Conservation (phyloP, 192 early-diverging fungal species). For the Chytriomyces confervae region DNA sequence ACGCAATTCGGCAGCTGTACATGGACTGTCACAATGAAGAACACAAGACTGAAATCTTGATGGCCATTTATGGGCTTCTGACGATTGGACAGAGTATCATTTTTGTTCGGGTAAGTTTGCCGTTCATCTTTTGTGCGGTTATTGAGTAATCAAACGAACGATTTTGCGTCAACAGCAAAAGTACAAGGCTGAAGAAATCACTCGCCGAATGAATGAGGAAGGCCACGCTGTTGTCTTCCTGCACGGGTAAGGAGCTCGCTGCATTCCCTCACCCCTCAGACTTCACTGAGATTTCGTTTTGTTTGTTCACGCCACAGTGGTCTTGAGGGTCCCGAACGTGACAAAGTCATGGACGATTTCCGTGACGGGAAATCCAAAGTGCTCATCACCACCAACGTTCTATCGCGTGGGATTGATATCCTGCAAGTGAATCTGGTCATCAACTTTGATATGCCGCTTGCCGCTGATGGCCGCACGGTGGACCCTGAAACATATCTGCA, state of each 20-base stretch:
- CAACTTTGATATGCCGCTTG: slow-evolving; percentile 94
- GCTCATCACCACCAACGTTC: slow-evolving; percentile 94
- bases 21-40: slow-evolving; percentile 84
- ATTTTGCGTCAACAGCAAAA: slow-evolving; percentile 56
- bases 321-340: slow-evolving; percentile 77
- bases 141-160: too few relatives aligned
- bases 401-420: slow-evolving; percentile 98
- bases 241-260: slow-evolving; percentile 63
- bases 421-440: slow-evolving; percentile 93
- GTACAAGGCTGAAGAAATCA: slow-evolving; percentile 83
- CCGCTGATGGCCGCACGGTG: slow-evolving; percentile 59
- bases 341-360: slow-evolving; percentile 92
- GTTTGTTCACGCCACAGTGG: slow-evolving; percentile 33
- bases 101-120: slow-evolving; percentile 77
- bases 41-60: slow-evolving; percentile 72
- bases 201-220: slow-evolving; percentile 72
- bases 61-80: slow-evolving; percentile 70
- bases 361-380: slow-evolving; percentile 89
- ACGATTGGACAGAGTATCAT: slow-evolving; percentile 97
- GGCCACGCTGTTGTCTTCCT: slow-evolving; percentile 85
- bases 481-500: slow-evolving; percentile 97
- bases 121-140: slow-evolving; percentile 15
- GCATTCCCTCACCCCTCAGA: not conserved
- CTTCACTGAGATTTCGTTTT: not conserved
- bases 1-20: slow-evolving; percentile 95